Conservation (phyloP, 2,329 filamentous ascomycete genomes). For the Cercospora sojina region DNA sequence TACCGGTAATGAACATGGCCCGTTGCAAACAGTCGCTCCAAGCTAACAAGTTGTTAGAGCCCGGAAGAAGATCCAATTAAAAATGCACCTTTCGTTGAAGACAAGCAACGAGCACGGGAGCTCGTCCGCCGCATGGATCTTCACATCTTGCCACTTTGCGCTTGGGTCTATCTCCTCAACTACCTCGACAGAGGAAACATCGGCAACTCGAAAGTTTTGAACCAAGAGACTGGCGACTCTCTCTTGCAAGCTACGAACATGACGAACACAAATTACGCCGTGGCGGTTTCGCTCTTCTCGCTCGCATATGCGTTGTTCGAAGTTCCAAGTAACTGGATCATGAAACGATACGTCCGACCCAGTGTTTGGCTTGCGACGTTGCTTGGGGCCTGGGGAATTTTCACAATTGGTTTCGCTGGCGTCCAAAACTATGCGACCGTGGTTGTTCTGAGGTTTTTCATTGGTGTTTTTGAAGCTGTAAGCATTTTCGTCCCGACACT, state of each 20-base stretch:
- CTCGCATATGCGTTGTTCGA: constrained; percentile 37
- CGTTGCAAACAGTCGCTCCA: not conserved
- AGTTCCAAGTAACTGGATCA: constrained; percentile 42
- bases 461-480: constrained; percentile 42
- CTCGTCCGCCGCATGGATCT: constrained; percentile 30
- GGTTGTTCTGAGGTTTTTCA: constrained; percentile 38
- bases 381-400: constrained; percentile 43
- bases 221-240: constrained; percentile 59
- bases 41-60: not conserved
- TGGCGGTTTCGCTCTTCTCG: constrained; percentile 39
- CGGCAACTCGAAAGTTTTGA: constrained; percentile 59
- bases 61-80: not conserved
- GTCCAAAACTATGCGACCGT: constrained; percentile 40
- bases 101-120: constrained; percentile 24
- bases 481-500: not conserved
- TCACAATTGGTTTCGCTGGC: constrained; percentile 41
- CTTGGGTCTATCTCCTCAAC: constrained; percentile 31
- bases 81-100: constrained; percentile 24
- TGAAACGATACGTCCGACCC: constrained; percentile 42
- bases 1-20: not conserved
- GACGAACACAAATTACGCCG: constrained; percentile 60
- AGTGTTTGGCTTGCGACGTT: constrained; percentile 42
- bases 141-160: constrained; percentile 29
- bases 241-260: constrained; percentile 62
- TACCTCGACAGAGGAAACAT: constrained; percentile 40